Base-by-base conservation (phyloP, 371 early-diverging fungal genomes). In the Rhizopus sp. region DNA sequence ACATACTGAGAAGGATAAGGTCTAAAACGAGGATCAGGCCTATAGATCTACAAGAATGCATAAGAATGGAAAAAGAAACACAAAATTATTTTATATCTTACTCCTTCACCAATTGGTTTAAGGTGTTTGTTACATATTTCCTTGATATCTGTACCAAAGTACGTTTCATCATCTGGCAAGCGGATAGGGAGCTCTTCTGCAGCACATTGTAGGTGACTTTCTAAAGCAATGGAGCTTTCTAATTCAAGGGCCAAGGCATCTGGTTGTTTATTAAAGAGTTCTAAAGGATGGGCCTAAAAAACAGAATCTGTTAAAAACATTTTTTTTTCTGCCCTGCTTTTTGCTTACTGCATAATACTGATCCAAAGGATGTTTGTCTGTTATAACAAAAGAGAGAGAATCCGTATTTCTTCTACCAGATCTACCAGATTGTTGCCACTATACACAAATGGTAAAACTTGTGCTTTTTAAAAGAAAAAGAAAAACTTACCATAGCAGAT, bases 401-500 rank as follows among this genome's bases (percentile, higher is more conserved):
- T 85, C 86, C 4, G 69, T 55, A 48, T 74, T 78, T 9, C 88
- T 70, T 51, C 90, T 56, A n/a, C 90, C 90, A 7, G 87, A 84
- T 37, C 90, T 71, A 3, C 90, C 90, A 1, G 80, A 73, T 67
- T 90, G 89, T 56, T 90, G 89, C 68, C 81, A 77, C 73, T 78
- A 52, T n/a, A 53, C 15, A 47, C 17, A 32, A 6, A 5, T 46
- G 15, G 23, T 50, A 29, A 7, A 48, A 38, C 32, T n/a, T 17
- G 4, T 5, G 8, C 3, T 33, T 42, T 2, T 55, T 5, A 17
- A 23, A 13, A n/a, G 12, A 39, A 15, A 15, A 37, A 35, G 48
- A 29, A 47, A 47, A 6, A 8, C 46, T 53, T 68, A 78, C 79
- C 59, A 80, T 53, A 1, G 80, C 66, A 30, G 80, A 72, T 10